A percentile compares a stretch with the other conserved stretches of the same genome.
phyloP scores from a whole-genome alignment of 2,329 filamentous ascomycete genomes.

The Cercospora zeina region DNA sequence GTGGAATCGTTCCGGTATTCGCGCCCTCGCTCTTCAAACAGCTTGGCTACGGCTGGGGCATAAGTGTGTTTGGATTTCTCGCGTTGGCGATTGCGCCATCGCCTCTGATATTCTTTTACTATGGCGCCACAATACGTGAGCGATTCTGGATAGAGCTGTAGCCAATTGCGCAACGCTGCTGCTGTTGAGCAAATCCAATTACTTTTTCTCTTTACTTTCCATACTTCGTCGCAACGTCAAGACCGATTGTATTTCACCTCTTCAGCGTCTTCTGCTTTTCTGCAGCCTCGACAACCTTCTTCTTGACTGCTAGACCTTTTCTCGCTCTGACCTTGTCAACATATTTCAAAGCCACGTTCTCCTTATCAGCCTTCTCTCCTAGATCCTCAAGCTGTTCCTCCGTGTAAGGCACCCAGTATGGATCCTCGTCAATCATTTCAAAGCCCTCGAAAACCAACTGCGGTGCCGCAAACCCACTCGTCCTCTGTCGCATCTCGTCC shows the following conservation, averaged over 20 bases:
- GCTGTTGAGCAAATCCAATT: not conserved
- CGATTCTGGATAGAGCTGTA: slow-evolving; percentile 46
- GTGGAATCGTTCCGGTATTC: slow-evolving; percentile 51
- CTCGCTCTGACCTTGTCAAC: slow-evolving; percentile 83
- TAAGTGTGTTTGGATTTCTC: slow-evolving; percentile 52
- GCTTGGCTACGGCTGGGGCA: slow-evolving; percentile 53
- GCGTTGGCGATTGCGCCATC: slow-evolving; percentile 51
- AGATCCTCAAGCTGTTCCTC: slow-evolving; percentile 96
- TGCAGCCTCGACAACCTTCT: slow-evolving; percentile 71
- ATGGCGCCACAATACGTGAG: slow-evolving; percentile 50
- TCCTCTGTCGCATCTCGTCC: slow-evolving; percentile 94
- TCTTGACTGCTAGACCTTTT: slow-evolving; percentile 84
- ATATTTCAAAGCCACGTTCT: slow-evolving; percentile 95
- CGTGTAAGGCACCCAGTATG: slow-evolving; percentile 95
- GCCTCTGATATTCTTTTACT: slow-evolving; percentile 53
- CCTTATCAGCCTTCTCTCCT: slow-evolving; percentile 86
- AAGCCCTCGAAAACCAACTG: slow-evolving; percentile 93
- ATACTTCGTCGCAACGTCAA: not conserved
- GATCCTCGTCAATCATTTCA: slow-evolving; percentile 90
- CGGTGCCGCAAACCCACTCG: slow-evolving; percentile 83
- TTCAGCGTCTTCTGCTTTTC: slow-evolving; percentile 86
- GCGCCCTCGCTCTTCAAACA: slow-evolving; percentile 48
- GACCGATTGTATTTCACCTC: slow-evolving; percentile 43
- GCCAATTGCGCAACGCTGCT: not conserved
- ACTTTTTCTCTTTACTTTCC: no score